phyloP scores from a whole-genome alignment of 2,329 filamentous ascomycete species.

The Fusarium anguioides region DNA sequence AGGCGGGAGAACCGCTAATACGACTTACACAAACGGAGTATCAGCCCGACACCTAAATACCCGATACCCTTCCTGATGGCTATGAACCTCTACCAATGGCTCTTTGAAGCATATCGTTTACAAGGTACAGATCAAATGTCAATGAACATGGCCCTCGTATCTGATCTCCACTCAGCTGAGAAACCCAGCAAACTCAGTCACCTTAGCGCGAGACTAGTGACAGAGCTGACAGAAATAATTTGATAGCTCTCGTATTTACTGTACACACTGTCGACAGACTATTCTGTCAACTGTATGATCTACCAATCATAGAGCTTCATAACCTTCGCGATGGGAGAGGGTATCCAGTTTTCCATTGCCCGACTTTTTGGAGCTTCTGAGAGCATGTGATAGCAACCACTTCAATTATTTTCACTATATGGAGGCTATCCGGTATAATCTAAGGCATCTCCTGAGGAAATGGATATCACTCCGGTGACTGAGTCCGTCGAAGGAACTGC shows the following conservation, averaged over 20 bases:
- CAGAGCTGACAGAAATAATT: not conserved
- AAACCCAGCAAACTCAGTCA: slow-evolving; percentile 12
- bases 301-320: too few relatives aligned
- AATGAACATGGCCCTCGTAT: not conserved
- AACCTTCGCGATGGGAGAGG: not conserved
- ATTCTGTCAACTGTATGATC: not conserved
- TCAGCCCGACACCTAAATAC: not conserved
- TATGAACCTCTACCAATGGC: not conserved
- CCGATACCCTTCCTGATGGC: not conserved
- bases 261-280: rapidly evolving
- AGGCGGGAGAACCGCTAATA: not conserved
- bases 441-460: not conserved
- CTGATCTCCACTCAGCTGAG: not conserved
- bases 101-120: not conserved
- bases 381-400: not conserved
- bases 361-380: not conserved
- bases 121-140: not conserved
- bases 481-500: not conserved
- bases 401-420: not conserved
- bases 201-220: not conserved
- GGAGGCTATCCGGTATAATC: not conserved
- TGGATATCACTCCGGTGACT: not conserved
- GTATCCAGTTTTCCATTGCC: not conserved
- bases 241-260: rapidly evolving
- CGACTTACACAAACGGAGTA: not conserved